phyloP scores from a whole-genome alignment of 805 yeast genomes.

The Zygosaccharomyces lentus region DNA sequence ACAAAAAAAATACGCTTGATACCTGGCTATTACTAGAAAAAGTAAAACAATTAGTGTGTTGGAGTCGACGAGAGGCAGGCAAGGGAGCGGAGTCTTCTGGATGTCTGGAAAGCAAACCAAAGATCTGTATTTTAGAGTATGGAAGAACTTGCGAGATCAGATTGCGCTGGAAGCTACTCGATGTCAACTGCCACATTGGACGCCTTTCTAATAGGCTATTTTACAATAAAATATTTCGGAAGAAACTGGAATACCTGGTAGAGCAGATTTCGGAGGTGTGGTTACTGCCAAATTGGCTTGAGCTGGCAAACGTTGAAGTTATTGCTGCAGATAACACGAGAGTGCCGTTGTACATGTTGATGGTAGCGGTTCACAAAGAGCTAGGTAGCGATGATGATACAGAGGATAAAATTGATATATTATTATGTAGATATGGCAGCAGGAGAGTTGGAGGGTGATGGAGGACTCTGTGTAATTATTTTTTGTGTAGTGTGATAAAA shows the following conservation, averaged over 20 bases:
- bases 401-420: too few species aligned
- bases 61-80: not conserved
- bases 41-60: slow-evolving; percentile 3
- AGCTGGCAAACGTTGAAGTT: slow-evolving; percentile 1
- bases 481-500: too few species aligned
- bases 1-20: slow-evolving; percentile 2
- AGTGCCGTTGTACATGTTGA: slow-evolving; percentile 1
- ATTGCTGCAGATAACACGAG: slow-evolving; percentile 1
- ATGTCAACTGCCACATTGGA: not conserved
- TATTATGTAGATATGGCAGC: too few species aligned
- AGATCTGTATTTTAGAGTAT: slow-evolving; percentile 1
- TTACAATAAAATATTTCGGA: too few species aligned
- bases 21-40: slow-evolving; percentile 4
- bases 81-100: slow-evolving; percentile 1
- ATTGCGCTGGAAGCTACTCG: not conserved
- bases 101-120: slow-evolving; percentile 1
- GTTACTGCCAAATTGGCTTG: slow-evolving; percentile 1
- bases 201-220: too few species aligned
- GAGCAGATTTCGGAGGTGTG: slow-evolving; percentile 2
- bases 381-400: not conserved
- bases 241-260: too few species aligned
- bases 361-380: slow-evolving; percentile 1
- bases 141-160: slow-evolving; percentile 5
- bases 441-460: not conserved
- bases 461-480: not conserved